These are phyloP conservation scores for Batrachochytrium dendrobatidis DNA, from an alignment of 371 early-diverging fungal species.

Conservation along the genomic window DNA sequence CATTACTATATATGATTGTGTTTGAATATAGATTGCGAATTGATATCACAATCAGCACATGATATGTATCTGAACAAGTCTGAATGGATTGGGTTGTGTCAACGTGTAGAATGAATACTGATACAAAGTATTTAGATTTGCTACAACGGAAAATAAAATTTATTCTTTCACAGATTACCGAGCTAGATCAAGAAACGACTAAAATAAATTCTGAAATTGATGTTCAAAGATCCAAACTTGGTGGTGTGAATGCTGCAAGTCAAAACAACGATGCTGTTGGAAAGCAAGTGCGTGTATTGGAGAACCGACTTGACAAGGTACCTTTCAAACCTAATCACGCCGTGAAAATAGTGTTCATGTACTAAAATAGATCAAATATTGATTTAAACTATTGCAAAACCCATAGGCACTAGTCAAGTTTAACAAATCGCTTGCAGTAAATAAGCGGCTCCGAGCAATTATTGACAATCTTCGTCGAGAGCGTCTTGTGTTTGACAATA, in stretches of 20 bases:
- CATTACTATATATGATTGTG: not conserved
- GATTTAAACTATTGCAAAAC: not conserved
- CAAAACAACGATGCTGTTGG: conserved; percentile 40
- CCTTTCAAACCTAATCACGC: not conserved
- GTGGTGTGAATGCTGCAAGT: conserved; percentile 40
- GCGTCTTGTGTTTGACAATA: conserved; percentile 47
- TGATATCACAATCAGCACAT: too few relatives aligned
- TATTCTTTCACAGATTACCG: conserved; percentile 28
- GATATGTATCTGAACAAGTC: too few relatives aligned
- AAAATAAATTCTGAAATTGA: conserved; percentile 35
- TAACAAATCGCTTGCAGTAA: conserved; percentile 47
- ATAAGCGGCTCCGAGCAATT: conserved; percentile 37
- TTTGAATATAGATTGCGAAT: too few relatives aligned
- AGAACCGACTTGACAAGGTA: conserved; percentile 51
- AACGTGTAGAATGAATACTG: not conserved
- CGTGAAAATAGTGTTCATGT: not conserved
- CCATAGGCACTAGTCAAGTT: conserved; percentile 45
- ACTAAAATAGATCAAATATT: too few relatives aligned
- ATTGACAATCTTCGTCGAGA: conserved; percentile 50
- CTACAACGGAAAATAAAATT: conserved; percentile 31
- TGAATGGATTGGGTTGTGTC: too few relatives aligned
- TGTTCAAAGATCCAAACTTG: conserved; percentile 33
- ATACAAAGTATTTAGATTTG: conserved; percentile 18
- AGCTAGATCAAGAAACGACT: conserved; percentile 32
- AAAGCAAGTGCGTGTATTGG: conserved; percentile 46